Conservation (phyloP, 768 basidiomycete genomes). For the Serendipita vermifera region DNA sequence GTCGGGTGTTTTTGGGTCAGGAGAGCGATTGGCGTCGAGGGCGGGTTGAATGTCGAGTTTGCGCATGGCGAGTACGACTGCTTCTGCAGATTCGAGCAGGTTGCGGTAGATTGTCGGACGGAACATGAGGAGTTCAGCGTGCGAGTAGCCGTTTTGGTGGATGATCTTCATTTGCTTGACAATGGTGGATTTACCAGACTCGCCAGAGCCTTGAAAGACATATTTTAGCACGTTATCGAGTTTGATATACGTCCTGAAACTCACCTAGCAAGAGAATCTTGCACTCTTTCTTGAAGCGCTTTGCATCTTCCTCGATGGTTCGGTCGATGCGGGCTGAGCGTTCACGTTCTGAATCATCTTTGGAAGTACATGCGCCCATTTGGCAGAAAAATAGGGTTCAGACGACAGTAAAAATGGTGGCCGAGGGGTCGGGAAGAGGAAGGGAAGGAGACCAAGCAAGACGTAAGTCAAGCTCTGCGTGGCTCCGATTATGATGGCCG, state of each 20-base stretch:
- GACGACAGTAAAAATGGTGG: not conserved
- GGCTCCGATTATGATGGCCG: slow-evolving; percentile 28
- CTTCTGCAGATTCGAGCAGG: slow-evolving; percentile 79
- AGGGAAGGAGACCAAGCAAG: not conserved
- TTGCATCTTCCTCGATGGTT: slow-evolving; percentile 73
- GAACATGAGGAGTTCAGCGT: slow-evolving; percentile 62
- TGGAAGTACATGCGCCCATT: slow-evolving; percentile 16
- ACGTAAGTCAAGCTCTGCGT: not conserved
- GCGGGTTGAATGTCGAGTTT: slow-evolving; percentile 73
- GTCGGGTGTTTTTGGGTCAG: too few species aligned
- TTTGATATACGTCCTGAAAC: slow-evolving; percentile 26
- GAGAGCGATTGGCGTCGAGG: slow-evolving; percentile 50
- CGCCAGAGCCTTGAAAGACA: slow-evolving; percentile 91
- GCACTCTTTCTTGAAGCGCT: slow-evolving; percentile 73
- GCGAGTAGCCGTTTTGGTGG: slow-evolving; percentile 79
- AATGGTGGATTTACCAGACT: slow-evolving; percentile 90
- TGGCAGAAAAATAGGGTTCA: not conserved
- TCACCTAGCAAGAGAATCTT: slow-evolving; percentile 85
- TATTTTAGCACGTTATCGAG: not conserved
- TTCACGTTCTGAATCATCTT: slow-evolving; percentile 31
- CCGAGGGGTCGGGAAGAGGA: not conserved
- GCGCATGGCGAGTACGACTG: slow-evolving; percentile 71
- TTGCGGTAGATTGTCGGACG: slow-evolving; percentile 72
- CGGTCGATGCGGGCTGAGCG: slow-evolving; percentile 67
- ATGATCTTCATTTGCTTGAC: slow-evolving; percentile 99